Evolutionary conservation across 108 stramenopile species (phyloP).

Genomic region (Cylindrotheca closterium): DNA sequence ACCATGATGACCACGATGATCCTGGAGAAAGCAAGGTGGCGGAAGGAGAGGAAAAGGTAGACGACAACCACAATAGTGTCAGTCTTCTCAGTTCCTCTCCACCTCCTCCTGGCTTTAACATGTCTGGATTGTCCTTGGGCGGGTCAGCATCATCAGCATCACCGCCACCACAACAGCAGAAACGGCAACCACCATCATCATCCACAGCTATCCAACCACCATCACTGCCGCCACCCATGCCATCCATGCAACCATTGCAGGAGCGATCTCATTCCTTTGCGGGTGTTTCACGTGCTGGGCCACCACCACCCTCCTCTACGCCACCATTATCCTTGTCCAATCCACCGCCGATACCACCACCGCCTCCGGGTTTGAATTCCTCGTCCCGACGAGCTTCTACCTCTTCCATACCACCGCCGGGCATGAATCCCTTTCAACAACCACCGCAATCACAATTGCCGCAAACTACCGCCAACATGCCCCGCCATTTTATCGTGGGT

Average conservation of each 20-base stretch:
- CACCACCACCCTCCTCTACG: no score
- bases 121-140: no score
- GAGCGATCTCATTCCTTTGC: neutral
- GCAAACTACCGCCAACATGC: neutral
- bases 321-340: no score
- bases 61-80: neutral
- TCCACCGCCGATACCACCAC: slow-evolving; percentile 11
- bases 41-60: neutral
- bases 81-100: neutral
- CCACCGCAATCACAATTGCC: neutral
- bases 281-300: no score
- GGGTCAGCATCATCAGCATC: no score
- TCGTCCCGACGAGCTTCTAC: slow-evolving; percentile 7
- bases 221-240: neutral
- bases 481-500: slow-evolving; percentile 18
- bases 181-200: neutral
- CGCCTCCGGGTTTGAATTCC: neutral
- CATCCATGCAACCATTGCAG: neutral
- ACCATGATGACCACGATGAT: neutral
- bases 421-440: neutral
- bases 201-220: neutral
- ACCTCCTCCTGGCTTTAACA: neutral
- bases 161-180: neutral
- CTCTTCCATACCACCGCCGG: slow-evolving; percentile 22
- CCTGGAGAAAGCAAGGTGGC: neutral